Base-by-base conservation (phyloP, 2,329 filamentous ascomycete species). In the Calonectria naviculata region DNA sequence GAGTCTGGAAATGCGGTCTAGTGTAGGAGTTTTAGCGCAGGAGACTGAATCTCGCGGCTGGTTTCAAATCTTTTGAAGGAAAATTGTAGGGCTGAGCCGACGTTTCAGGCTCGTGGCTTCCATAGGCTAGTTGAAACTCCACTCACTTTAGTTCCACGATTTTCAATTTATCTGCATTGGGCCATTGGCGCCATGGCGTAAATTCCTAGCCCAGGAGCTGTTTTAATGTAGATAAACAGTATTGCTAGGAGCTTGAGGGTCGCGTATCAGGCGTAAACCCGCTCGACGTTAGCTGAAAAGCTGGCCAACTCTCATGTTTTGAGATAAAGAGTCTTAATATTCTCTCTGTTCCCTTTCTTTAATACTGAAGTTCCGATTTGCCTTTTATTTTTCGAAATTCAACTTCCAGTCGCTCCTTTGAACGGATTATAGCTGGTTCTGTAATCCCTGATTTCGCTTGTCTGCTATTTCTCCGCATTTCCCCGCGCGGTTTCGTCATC, bases 51-150 rank as follows among this genome's bases (percentile, higher is more conserved):
- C 21, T 36, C n/a, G n/a, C 31, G 29, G 49, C 17, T 17, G 31
- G 52, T 56, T 56, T 56, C 52, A 38, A 38, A 8, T 61, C 36
- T 10, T 21, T 10, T 15, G 44, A 38, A 41, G 47, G 63, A 65
- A 65, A 54, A 42, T 65, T 65, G 28, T 65, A 65, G 63, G 63
- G 63, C 63, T 65, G 47, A 54, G 26, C 63, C 34, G 47, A 56
- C 41, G 63, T 65, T 65, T 65, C 63, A 65, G 12, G 24, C 9
- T 12, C 12, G 4, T 10, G 17, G 10, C 5, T 19, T 24, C 31
- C 19, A 56, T 65, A 47, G 44, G 29, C 29, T 8, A 10, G 52
- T 10, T 47, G 15, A 21, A 38, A 49, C 60, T 31, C 60, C 29
- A 49, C 60, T n/a, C 21, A 12, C 29, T 28, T 49, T 64, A 12